A percentile compares a stretch with the other conserved stretches of the same genome.
These are phyloP conservation scores for Collybia sordida DNA, from an alignment of 768 basidiomycete genomes.

Conservation along the genomic window DNA sequence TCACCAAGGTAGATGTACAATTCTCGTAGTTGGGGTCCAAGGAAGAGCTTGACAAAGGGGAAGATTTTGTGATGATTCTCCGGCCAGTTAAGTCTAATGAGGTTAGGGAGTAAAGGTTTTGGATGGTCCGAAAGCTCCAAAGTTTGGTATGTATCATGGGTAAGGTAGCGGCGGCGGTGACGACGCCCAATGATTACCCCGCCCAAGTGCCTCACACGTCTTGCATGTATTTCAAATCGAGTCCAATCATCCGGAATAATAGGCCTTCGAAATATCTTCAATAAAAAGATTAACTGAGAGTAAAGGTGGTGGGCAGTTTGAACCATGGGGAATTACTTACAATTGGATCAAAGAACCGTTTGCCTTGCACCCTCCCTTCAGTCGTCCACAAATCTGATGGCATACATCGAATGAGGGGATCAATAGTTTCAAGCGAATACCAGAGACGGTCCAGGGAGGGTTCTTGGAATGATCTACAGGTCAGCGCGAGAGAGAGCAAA, in stretches of 20 bases:
- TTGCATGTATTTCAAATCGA: not conserved
- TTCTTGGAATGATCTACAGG: constrained; percentile 1
- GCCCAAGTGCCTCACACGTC: not conserved
- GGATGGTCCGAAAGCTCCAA: not conserved
- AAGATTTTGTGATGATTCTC: too few species aligned
- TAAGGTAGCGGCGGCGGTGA: too few species aligned
- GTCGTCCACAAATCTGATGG: not conserved
- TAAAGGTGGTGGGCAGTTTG: too few species aligned
- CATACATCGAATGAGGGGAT: constrained; percentile 3
- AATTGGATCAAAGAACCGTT: too few species aligned
- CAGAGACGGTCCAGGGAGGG: constrained; percentile 2
- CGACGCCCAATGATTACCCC: too few species aligned
- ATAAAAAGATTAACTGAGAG: too few species aligned
- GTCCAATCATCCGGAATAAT: not conserved
- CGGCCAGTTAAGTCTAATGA: not conserved
- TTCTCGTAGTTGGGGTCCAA: not conserved
- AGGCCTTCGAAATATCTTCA: not conserved
- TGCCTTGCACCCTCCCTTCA: too few species aligned
- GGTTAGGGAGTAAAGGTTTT: not conserved
- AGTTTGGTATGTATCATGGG: too few species aligned
- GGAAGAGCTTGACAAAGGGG: too few species aligned
- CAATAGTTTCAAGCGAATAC: not conserved
- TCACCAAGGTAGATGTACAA: not conserved
- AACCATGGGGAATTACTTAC: too few species aligned
- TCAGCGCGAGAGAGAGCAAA: not conserved